A percentile compares a stretch with the other conserved stretches of the same genome.
phyloP scores from a whole-genome alignment of 2,329 filamentous ascomycete genomes.

The Penicillium nordicum region DNA sequence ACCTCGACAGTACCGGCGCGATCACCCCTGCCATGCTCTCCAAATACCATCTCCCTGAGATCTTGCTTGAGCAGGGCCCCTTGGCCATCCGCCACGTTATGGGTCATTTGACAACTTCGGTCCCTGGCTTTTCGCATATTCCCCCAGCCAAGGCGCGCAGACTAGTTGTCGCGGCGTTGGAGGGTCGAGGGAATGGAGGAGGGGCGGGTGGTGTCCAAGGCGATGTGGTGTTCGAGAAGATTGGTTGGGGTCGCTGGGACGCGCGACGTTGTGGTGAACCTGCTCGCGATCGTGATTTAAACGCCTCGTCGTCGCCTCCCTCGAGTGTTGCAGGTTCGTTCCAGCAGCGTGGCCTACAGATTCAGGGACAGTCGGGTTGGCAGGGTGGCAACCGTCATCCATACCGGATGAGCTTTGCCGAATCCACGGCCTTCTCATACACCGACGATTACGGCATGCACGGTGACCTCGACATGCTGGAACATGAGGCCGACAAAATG shows the following conservation, averaged over 20 bases:
- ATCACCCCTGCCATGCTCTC: constrained; percentile 85
- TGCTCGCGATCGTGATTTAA: constrained; percentile 28
- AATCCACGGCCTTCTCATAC: constrained; percentile 73
- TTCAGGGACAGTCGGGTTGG: constrained; percentile 41
- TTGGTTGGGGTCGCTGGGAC: constrained; percentile 96
- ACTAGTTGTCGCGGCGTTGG: constrained; percentile 86
- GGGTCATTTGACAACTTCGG: constrained; percentile 86
- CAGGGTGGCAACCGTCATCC: constrained; percentile 38
- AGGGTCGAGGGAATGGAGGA: constrained; percentile 65
- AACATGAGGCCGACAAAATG: constrained; percentile 93
- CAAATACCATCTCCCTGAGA: constrained; percentile 84
- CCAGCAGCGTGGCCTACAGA: constrained; percentile 46
- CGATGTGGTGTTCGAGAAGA: constrained; percentile 74
- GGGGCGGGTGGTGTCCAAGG: constrained; percentile 54
- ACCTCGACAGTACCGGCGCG: constrained; percentile 68
- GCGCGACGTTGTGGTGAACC: constrained; percentile 69
- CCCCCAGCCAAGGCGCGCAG: constrained; percentile 85
- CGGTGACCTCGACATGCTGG: constrained; percentile 64
- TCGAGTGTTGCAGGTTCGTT: constrained; percentile 50
- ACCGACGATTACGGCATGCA: constrained; percentile 61
- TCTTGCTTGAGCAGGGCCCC: constrained; percentile 84
- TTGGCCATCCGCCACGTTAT: constrained; percentile 93
- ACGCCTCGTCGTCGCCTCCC: constrained; percentile 51
- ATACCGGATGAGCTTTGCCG: constrained; percentile 61
- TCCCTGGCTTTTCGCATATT: constrained; percentile 88